These are phyloP conservation scores for Trichophaea hybrida DNA, from an alignment of 2,329 filamentous ascomycete species.

Conservation along the genomic window DNA sequence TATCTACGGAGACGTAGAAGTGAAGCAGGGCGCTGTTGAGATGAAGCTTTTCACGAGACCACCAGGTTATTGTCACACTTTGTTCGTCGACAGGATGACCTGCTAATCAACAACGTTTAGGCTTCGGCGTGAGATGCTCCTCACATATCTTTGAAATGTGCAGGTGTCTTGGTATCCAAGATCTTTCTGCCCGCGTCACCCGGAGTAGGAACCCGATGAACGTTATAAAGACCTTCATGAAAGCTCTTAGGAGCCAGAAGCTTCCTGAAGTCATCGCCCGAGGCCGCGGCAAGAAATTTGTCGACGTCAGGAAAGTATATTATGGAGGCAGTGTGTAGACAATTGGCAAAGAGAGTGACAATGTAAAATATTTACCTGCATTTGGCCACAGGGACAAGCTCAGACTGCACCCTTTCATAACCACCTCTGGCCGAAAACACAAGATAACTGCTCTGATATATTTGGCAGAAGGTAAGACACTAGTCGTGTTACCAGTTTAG, in stretches of 20 bases:
- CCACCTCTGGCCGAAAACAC: not conserved
- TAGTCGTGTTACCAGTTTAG: too few species aligned
- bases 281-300: conserved; percentile 82
- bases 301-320: conserved; percentile 94
- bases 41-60: conserved; percentile 69
- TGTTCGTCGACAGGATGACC: not conserved
- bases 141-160: conserved; percentile 90
- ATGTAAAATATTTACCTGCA: not conserved
- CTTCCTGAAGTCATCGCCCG: conserved; percentile 81
- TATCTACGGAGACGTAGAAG: conserved; percentile 69
- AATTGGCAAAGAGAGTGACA: not conserved
- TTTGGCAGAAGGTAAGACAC: too few species aligned
- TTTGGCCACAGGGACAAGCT: not conserved
- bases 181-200: conserved; percentile 68
- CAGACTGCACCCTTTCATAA: not conserved
- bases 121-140: conserved; percentile 85
- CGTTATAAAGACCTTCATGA: conserved; percentile 77
- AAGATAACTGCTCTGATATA: not conserved
- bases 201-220: conserved; percentile 95
- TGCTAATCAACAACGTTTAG: conserved; percentile 35
- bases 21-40: conserved; percentile 76
- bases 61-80: conserved; percentile 53
- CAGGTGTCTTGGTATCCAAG: conserved; percentile 69
- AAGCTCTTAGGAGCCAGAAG: conserved; percentile 69
- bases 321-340: conserved; percentile 37